Evolutionary conservation across 768 basidiomycete species (phyloP).

Genomic region (Collybia sordida): DNA sequence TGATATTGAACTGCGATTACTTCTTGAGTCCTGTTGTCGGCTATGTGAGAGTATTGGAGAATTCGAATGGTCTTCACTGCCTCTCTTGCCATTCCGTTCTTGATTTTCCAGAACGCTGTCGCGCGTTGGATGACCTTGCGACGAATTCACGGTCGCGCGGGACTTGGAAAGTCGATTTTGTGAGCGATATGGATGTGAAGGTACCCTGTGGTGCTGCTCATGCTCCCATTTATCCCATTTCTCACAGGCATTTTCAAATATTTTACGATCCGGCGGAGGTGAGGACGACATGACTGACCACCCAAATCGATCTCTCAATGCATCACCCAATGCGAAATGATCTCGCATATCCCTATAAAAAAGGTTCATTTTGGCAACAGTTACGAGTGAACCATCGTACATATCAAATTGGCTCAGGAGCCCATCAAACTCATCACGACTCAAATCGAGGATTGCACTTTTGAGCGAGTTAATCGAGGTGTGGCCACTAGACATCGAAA

Average conservation of each 20-base stretch:
- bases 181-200: slow-evolving; percentile 1
- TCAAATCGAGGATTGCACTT: slow-evolving; percentile 45
- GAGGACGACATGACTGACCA: slow-evolving; percentile 43
- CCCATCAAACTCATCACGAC: slow-evolving; percentile 61
- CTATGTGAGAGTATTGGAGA: neutral
- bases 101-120: neutral
- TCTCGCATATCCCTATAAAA: slow-evolving; percentile 63
- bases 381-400: slow-evolving; percentile 38
- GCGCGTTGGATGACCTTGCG: neutral
- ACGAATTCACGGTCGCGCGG: neutral
- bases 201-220: slow-evolving; percentile 20
- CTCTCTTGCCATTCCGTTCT: neutral
- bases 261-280: slow-evolving; percentile 49
- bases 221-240: slow-evolving; percentile 54
- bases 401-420: slow-evolving; percentile 57
- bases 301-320: slow-evolving; percentile 46
- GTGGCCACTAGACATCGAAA: slow-evolving; percentile 7
- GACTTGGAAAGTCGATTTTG: slow-evolving; percentile 6
- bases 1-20: slow-evolving; percentile 6
- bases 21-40: slow-evolving; percentile 2
- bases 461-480: slow-evolving; percentile 26
- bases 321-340: slow-evolving; percentile 44
- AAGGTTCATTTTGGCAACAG: slow-evolving; percentile 1
- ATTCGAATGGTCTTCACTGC: neutral
- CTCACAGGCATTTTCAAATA: slow-evolving; percentile 56